Evolutionary conservation across 2,329 filamentous ascomycete genomes (phyloP).

Genomic region (Pseudocercospora macadamiae): DNA sequence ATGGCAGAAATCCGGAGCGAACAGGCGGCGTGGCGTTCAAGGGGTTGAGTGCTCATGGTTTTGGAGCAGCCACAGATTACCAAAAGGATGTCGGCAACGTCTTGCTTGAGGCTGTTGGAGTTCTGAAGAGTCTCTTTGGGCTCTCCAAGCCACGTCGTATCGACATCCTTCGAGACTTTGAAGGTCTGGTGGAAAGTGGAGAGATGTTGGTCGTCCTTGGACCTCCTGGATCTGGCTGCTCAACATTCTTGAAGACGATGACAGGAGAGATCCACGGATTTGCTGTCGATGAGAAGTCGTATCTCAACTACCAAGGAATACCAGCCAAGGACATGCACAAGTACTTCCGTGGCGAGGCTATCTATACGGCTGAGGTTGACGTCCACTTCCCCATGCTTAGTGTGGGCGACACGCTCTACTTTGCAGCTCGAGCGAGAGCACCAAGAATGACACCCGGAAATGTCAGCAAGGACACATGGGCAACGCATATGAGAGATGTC

Average conservation of each 20-base stretch:
- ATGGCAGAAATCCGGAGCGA: slow-evolving; percentile 46
- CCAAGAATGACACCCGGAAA: slow-evolving; percentile 65
- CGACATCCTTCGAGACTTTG: slow-evolving; percentile 69
- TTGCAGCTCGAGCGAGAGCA: slow-evolving; percentile 71
- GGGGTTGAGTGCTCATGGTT: slow-evolving; percentile 53
- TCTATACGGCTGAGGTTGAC: slow-evolving; percentile 84
- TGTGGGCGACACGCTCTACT: slow-evolving; percentile 78
- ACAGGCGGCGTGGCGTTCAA: slow-evolving; percentile 53
- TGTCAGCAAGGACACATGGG: slow-evolving; percentile 57
- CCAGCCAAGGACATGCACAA: slow-evolving; percentile 74
- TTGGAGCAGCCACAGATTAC: slow-evolving; percentile 53
- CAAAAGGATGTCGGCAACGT: slow-evolving; percentile 56
- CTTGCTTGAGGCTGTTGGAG: slow-evolving; percentile 45
- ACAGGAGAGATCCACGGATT: slow-evolving; percentile 83
- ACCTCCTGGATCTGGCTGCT: slow-evolving; percentile 71
- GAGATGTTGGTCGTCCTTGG: slow-evolving; percentile 78
- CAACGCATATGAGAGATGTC: slow-evolving; percentile 68
- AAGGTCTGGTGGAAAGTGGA: slow-evolving; percentile 69
- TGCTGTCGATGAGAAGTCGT: slow-evolving; percentile 67
- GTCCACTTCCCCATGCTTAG: slow-evolving; percentile 77
- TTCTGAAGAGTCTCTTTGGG: slow-evolving; percentile 41
- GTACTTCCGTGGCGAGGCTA: slow-evolving; percentile 78
- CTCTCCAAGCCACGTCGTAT: slow-evolving; percentile 37
- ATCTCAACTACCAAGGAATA: slow-evolving; percentile 83
- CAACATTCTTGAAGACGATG: slow-evolving; percentile 82